A percentile compares a stretch with the other conserved stretches of the same genome.
Conservation (phyloP, 1,284 basidiomycete species). For the Microbotryum lychnidis-dioicae region DNA sequence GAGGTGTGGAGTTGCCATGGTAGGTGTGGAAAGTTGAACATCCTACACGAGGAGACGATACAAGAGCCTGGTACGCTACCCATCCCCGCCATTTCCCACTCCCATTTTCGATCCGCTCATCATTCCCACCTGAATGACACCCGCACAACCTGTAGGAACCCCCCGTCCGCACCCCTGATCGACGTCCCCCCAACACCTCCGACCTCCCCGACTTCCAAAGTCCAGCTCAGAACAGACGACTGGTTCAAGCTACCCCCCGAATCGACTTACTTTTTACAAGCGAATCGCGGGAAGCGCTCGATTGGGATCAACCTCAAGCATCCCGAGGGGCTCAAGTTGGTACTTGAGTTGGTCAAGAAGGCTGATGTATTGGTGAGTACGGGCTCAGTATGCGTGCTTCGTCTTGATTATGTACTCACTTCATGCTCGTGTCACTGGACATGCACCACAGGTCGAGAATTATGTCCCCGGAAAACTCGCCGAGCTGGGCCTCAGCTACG, state of each 20-base stretch:
- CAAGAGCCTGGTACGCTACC: constrained; percentile 49
- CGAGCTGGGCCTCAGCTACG: constrained; percentile 75
- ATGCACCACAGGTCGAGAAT: constrained; percentile 52
- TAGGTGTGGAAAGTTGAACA: constrained; percentile 67
- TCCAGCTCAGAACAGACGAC: constrained; percentile 46
- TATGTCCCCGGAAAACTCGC: constrained; percentile 63
- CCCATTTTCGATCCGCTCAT: not conserved
- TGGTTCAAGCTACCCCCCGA: constrained; percentile 61
- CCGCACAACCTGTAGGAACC: constrained; percentile 47
- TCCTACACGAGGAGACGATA: constrained; percentile 75
- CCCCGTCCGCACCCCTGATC: constrained; percentile 47
- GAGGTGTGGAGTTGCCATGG: not conserved
- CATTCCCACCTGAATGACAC: not conserved
- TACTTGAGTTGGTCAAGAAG: constrained; percentile 61
- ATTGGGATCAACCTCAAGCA: constrained; percentile 82
- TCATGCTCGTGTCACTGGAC: not conserved
- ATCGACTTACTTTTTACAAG: constrained; percentile 83
- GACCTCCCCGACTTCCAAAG: constrained; percentile 52
- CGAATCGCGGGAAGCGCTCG: constrained; percentile 52
- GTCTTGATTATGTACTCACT: not conserved
- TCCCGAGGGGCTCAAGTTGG: constrained; percentile 64
- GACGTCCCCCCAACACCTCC: constrained; percentile 50
- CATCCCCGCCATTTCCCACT: constrained; percentile 11
- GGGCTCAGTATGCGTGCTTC: no score
- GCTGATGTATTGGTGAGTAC: constrained; percentile 67